phyloP scores from a whole-genome alignment of 2,329 filamentous ascomycete species.

The Fusarium goolgardi region DNA sequence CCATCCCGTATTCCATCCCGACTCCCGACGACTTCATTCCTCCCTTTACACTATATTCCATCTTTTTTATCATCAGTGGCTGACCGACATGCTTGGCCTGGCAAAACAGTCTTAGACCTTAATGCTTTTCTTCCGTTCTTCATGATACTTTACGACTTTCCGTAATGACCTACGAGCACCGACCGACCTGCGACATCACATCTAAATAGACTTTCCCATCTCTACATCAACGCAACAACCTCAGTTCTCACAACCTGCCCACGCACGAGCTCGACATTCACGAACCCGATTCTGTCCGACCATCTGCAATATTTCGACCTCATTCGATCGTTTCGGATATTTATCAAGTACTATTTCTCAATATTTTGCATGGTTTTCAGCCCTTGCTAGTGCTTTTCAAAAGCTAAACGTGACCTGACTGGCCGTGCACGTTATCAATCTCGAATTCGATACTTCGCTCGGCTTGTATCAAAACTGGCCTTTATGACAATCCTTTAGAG shows the following conservation, averaged over 20 bases:
- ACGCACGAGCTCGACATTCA: conserved; percentile 33
- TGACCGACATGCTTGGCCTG: conserved; percentile 38
- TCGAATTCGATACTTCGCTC: conserved; percentile 32
- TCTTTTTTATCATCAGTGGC: conserved; percentile 36
- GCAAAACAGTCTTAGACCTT: conserved; percentile 45
- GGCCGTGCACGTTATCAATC: conserved; percentile 39
- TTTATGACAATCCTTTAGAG: conserved; percentile 47
- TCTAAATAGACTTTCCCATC: conserved; percentile 42
- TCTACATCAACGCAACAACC: conserved; percentile 15
- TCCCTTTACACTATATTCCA: conserved; percentile 38
- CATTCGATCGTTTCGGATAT: neutral
- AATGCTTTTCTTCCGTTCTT: conserved; percentile 45
- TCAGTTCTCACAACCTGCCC: conserved; percentile 29
- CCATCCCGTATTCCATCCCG: conserved; percentile 40
- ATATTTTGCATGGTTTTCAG: conserved; percentile 36
- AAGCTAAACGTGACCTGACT: conserved; percentile 33
- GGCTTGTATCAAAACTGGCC: conserved; percentile 35
- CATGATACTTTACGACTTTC: conserved; percentile 46
- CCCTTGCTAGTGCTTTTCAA: conserved; percentile 29
- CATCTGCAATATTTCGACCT: conserved; percentile 9
- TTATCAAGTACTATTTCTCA: conserved; percentile 16
- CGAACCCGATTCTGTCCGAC: conserved; percentile 15
- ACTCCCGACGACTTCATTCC: conserved; percentile 42
- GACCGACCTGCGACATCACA: conserved; percentile 35
- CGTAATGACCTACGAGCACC: conserved; percentile 46